These are phyloP conservation scores for Spergularia azorica DNA, from an alignment of 179 eudicot species.

Conservation along the genomic window DNA sequence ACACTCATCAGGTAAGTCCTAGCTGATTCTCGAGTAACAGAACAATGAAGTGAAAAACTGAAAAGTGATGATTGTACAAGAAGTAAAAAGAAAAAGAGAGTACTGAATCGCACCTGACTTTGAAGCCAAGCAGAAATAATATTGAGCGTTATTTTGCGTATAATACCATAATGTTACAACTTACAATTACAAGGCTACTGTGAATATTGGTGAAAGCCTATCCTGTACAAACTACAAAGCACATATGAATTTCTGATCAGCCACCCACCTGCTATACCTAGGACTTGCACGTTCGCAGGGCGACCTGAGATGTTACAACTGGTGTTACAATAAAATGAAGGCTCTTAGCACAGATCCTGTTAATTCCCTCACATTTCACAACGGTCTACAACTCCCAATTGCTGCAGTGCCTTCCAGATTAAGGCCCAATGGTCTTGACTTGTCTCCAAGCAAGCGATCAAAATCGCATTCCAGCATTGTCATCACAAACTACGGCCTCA, in stretches of 20 bases:
- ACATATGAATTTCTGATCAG: too few relatives aligned
- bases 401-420: not conserved
- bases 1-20: too few relatives aligned
- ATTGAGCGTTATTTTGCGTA: not conserved
- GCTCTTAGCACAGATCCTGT: not conserved
- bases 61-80: too few relatives aligned
- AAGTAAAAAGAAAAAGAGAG: too few relatives aligned
- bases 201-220: not conserved
- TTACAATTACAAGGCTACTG: not conserved
- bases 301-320: not conserved
- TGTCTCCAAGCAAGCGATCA: conserved; percentile 6
- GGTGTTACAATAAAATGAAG: conserved; percentile 2
- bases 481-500: not conserved
- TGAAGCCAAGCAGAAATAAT: too few relatives aligned
- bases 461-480: not conserved
- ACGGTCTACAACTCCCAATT: not conserved
- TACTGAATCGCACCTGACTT: too few relatives aligned
- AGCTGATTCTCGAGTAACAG: too few relatives aligned
- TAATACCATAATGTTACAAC: not conserved
- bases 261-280: not conserved
- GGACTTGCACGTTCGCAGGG: not conserved
- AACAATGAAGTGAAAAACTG: too few relatives aligned
- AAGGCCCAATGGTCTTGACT: not conserved
- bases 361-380: not conserved
- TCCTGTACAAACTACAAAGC: not conserved